phyloP scores from a whole-genome alignment of 495 filamentous ascomycete species.

The Trichocladium antarcticum region DNA sequence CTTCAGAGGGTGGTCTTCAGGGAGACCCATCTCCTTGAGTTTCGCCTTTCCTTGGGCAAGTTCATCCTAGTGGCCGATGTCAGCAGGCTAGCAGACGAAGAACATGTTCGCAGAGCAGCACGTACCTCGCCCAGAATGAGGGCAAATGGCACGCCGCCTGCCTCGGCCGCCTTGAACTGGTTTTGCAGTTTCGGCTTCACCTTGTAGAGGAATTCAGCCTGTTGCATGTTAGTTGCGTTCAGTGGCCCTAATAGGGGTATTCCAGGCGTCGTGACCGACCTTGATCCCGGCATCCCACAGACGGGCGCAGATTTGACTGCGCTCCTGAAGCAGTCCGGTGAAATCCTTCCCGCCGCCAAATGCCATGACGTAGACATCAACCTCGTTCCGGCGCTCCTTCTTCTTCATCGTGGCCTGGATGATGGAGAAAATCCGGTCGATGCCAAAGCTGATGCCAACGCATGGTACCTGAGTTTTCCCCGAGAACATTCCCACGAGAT shows the following conservation, averaged over 20 bases:
- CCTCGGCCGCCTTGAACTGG: constrained; percentile 73
- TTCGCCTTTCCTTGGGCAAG: constrained; percentile 62
- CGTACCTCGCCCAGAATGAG: constrained; percentile 62
- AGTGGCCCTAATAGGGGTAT: background rate
- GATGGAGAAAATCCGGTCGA: constrained; percentile 91
- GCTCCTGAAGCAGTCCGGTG: constrained; percentile 66
- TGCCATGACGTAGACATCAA: constrained; percentile 85
- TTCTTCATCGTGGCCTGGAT: constrained; percentile 63
- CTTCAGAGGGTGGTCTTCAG: constrained; percentile 74
- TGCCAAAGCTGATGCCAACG: constrained; percentile 88
- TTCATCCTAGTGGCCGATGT: constrained; percentile 48
- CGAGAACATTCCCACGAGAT: constrained; percentile 87
- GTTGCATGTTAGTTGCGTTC: background rate
- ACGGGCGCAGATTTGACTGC: constrained; percentile 60
- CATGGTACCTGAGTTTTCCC: constrained; percentile 77
- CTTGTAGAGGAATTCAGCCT: constrained; percentile 69
- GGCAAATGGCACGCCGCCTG: constrained; percentile 52
- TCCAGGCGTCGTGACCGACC: constrained; percentile 29
- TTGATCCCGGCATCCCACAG: constrained; percentile 77
- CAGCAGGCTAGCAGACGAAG: background rate
- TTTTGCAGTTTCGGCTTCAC: constrained; percentile 65
- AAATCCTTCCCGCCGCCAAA: constrained; percentile 81
- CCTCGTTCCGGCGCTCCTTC: constrained; percentile 52
- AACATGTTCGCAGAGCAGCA: background rate
- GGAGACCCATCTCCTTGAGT: constrained; percentile 73